These are phyloP conservation scores for Melampsora larici-populina DNA, from an alignment of 1,284 basidiomycete species.

Conservation along the genomic window DNA sequence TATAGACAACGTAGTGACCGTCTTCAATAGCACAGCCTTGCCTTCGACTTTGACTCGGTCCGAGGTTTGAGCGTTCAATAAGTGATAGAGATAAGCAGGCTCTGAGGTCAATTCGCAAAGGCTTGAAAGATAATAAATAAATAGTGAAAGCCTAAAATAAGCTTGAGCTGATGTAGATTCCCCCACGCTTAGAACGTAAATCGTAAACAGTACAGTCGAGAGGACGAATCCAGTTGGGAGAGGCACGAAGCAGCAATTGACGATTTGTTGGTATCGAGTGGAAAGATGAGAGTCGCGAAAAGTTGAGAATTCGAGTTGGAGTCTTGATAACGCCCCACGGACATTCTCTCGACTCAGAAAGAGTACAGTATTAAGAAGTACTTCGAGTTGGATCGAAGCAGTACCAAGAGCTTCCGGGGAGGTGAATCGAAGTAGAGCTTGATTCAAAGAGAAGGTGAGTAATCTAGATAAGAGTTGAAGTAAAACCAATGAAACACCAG, in stretches of 20 bases:
- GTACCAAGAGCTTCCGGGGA: conserved; percentile 82
- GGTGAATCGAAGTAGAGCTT: conserved; percentile 75
- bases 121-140: conserved; percentile 69
- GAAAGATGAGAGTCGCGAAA: neutral
- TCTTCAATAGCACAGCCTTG: conserved; percentile 70
- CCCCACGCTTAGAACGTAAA: conserved; percentile 61
- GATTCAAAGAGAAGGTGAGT: conserved; percentile 83
- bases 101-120: conserved; percentile 74
- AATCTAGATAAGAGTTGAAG: conserved; percentile 79
- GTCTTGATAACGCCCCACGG: conserved; percentile 68
- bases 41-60: conserved; percentile 61
- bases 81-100: conserved; percentile 69
- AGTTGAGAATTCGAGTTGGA: conserved; percentile 48
- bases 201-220: conserved; percentile 57
- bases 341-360: conserved; percentile 90
- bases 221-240: conserved; percentile 62
- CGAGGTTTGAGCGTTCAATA: conserved; percentile 45
- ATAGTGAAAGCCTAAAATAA: conserved; percentile 64
- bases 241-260: conserved; percentile 64
- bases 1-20: conserved; percentile 66
- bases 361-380: conserved; percentile 79
- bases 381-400: conserved; percentile 79
- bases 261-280: conserved; percentile 42
- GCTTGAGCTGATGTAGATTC: conserved; percentile 63
- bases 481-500: conserved; percentile 73